These are phyloP conservation scores for Acanthamoeba divionensis DNA, from an alignment of 208 protist genomes.

Conservation along the genomic window DNA sequence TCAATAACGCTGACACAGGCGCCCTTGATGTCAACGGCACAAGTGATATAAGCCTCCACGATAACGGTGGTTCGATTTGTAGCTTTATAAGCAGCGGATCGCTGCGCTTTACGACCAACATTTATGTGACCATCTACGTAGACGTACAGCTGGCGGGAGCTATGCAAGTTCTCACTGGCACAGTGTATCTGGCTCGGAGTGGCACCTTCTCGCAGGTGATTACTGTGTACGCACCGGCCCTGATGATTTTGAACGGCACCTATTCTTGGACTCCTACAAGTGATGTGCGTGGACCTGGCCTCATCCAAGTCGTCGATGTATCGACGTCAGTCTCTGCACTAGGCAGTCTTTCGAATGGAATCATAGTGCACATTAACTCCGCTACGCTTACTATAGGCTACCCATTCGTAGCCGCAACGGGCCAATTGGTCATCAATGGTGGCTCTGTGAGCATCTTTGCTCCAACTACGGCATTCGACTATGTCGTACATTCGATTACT, in stretches of 20 bases:
- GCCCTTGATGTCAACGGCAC: neutral
- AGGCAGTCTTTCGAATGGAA: neutral
- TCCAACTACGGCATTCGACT: neutral
- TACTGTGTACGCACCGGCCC: neutral
- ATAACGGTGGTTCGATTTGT: neutral
- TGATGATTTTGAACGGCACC: neutral
- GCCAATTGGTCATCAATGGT: neutral
- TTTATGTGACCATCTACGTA: conserved; percentile 6
- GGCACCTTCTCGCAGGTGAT: neutral
- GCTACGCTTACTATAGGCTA: neutral
- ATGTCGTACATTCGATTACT: conserved; percentile 2
- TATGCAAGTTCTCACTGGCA: neutral
- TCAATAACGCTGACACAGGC: neutral
- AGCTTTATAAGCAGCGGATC: neutral
- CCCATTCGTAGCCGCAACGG: conserved; percentile 3
- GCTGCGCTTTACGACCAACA: neutral
- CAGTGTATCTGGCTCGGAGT: neutral
- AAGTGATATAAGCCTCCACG: neutral
- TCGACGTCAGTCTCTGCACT: neutral
- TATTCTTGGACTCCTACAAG: neutral
- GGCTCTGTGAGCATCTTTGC: neutral
- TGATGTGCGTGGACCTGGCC: neutral
- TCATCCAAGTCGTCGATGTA: neutral
- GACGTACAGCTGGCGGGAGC: neutral
- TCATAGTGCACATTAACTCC: neutral